Conservation (phyloP, 768 basidiomycete genomes). For the Rickenella mellea region DNA sequence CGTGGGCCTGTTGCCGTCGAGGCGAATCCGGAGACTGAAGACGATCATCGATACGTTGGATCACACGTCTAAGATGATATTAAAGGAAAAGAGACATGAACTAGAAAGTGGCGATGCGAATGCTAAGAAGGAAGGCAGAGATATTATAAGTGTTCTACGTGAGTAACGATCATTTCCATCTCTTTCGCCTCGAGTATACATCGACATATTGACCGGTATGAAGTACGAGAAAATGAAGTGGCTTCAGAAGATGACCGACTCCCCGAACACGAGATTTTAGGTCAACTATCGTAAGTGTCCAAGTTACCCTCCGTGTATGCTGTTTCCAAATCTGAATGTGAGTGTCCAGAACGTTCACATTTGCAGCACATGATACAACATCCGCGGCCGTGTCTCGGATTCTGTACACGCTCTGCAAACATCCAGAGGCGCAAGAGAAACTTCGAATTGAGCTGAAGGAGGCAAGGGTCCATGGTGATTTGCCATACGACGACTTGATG, state of each 20-base stretch:
- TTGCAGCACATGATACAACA: conserved; percentile 43
- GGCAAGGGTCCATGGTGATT: conserved; percentile 12
- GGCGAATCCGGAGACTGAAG: background rate
- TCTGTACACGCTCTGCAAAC: conserved; percentile 26
- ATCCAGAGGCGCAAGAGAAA: conserved; percentile 27
- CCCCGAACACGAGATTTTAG: conserved; percentile 1
- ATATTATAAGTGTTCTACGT: background rate
- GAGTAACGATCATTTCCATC: no score
- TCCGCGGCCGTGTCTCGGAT: conserved; percentile 34
- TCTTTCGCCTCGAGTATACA: no score
- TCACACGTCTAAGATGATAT: background rate
- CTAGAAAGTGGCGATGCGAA: background rate
- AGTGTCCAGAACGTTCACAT: conserved; percentile 32
- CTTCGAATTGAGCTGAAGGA: conserved; percentile 27
- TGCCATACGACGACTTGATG: conserved; percentile 27
- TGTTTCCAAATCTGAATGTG: background rate
- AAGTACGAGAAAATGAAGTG: background rate
- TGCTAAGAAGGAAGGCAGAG: background rate
- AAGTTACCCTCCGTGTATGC: no score
- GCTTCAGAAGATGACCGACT: conserved; percentile 1
- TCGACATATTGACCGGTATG: no score
- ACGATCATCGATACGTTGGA: background rate
- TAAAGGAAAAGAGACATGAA: background rate
- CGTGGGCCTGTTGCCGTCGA: background rate
- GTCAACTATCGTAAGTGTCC: conserved; percentile 1